Base-by-base conservation (phyloP, 2,329 filamentous ascomycete species). In the Fusarium ambrosium region DNA sequence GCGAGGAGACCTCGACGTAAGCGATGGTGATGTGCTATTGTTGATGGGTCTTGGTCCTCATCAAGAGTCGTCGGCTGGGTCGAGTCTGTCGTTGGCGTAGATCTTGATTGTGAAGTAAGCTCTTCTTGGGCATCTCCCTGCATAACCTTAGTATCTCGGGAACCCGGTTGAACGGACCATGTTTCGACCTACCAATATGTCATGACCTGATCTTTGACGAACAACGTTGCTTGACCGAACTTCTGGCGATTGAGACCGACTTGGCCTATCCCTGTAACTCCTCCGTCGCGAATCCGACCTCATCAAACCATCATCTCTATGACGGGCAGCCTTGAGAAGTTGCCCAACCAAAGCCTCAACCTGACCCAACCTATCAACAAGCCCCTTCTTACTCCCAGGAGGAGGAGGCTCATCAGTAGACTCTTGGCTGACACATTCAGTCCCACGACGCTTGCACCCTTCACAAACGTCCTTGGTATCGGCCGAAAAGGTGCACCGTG, bases 351-450 rank as follows among this genome's bases (percentile, higher is more conserved):
- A 60, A 0, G 78, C 79, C 56, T 86, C 85, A 24, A 86, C 79
- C 6, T 82, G 80, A 3, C 77, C 76, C 13, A 84, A 67, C n/a
- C 82, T 78, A 43, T 84, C 80, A 14, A 78, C 70, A 3, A 79
- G 53, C 62, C 72, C 66, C 32, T 72, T 66, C 45, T 65, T 76
- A 32, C 68, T 73, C 16, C 64, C 72, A 11, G 62, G 9, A 4
- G 72, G 51, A 32, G 67, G 58, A 2, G 73, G 69, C 6, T 82
- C 77, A 22, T 87, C 83, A 2, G 81, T 81, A 27, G 84, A 84
- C 60, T 89, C 87, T 70, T 90, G 88, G 69, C 86, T 84, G 34
- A 88, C 75, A 65, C 88, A 89, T 43, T 73, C 71, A 0, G 82
- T 81, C 1, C 84, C 81, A 0, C 88, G 84, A 8, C 84, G 78